Base-by-base conservation (phyloP, 1,139 yeast species). In the Candida albicans region DNA sequence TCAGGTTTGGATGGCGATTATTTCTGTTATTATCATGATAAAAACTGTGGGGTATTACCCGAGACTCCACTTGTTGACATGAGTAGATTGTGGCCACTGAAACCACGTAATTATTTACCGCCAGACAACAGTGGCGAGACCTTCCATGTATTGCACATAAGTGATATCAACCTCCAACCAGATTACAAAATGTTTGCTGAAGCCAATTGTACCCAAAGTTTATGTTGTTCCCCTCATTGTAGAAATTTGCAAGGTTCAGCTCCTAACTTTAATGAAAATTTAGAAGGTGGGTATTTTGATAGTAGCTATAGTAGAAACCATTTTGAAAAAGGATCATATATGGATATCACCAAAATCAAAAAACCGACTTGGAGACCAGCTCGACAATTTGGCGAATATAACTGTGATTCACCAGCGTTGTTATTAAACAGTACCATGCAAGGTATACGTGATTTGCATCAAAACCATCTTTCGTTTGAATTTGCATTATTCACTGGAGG, bases 11-110 rank as follows among this genome's bases (percentile, higher is more conserved):
- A 80, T 54, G 82, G 81, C 26, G 76, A 75, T 43, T 73, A 75
- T 47, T 75, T 74, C 57, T 80, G 84, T 56, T 72, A 77, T 53
- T 78, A 65, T 55, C 70, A 75, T 52, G 71, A 75, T 41, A 52
- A 56, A 10, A 56, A 57, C 4, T 65, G 73, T 37, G 77, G 81
- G 54, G 54, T 64, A 0, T 57, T 72, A 38, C 83, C 83, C 4
- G 58, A 56, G 22, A 61, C 75, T 4, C 79, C 78, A 2, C 50
- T 57, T 10, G 56, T 75, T 38, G 73, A 73, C 44, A 51, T 75
- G 43, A 50, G 64, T 10, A 48, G 61, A 26, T 62, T 75, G 62
- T 76, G 81, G 79, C 65, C 69, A 1, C 56, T 59, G 8, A 58
- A 56, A 41, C 62, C 68, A 14, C 62, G 61, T 5, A 58, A 56